These are phyloP conservation scores for Scortechinia acanthostroma DNA, from an alignment of 2,329 filamentous ascomycete species.

Conservation along the genomic window DNA sequence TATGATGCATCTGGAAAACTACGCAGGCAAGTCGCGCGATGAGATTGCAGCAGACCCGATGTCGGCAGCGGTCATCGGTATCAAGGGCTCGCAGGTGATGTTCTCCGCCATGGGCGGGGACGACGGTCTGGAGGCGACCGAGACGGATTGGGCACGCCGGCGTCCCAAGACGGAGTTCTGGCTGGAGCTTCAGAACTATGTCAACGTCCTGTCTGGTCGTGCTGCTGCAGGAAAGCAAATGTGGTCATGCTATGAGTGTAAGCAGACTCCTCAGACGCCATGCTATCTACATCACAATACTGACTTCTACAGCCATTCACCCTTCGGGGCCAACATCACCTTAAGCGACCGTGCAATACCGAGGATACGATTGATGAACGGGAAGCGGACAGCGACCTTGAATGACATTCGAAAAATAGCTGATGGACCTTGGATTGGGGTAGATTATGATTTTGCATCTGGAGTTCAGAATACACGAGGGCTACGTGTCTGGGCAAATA, in stretches of 20 bases:
- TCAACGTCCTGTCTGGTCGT: conserved; percentile 77
- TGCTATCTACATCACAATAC: too few relatives aligned
- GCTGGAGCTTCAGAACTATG: conserved; percentile 71
- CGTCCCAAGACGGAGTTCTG: conserved; percentile 81
- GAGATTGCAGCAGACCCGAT: conserved; percentile 69
- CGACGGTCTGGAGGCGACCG: conserved; percentile 69
- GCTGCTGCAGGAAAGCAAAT: neutral
- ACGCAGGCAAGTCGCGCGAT: conserved; percentile 55
- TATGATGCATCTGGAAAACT: conserved; percentile 82
- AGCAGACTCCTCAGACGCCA: neutral
- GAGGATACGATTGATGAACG: too few relatives aligned
- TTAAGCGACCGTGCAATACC: too few relatives aligned
- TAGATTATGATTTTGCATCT: too few relatives aligned
- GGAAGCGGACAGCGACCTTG: too few relatives aligned
- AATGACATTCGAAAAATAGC: too few relatives aligned
- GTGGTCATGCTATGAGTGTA: neutral
- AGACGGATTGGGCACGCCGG: conserved; percentile 89
- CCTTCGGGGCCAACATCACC: neutral
- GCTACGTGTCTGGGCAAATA: too few relatives aligned
- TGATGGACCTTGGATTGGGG: too few relatives aligned
- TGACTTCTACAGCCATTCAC: neutral
- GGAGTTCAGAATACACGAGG: too few relatives aligned
- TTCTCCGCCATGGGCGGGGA: conserved; percentile 62
- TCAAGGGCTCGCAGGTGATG: conserved; percentile 82
- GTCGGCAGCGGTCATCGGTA: conserved; percentile 79